phyloP scores from a whole-genome alignment of 129 eudicot genomes.

The Lonicera japonica region DNA sequence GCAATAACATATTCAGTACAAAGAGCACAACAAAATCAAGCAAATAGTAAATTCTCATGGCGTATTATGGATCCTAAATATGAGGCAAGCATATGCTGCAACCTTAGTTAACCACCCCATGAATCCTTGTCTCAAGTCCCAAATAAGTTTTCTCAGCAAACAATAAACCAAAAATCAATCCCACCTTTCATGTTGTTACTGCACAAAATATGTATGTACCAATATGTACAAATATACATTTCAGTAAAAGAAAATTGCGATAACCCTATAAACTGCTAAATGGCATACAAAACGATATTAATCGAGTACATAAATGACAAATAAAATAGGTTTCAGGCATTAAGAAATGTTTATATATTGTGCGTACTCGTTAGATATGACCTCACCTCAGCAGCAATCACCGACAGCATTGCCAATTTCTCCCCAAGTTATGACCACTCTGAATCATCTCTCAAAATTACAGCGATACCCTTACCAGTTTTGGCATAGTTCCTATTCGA shows the following conservation, averaged over 20 bases:
- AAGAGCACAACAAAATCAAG: too few species aligned
- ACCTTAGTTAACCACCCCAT: background rate
- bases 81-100: background rate
- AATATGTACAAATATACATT: constrained; percentile 47
- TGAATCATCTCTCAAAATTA: constrained; percentile 34
- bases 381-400: too few species aligned
- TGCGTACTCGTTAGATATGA: too few species aligned
- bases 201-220: constrained; percentile 14
- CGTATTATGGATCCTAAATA: background rate
- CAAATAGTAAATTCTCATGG: background rate
- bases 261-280: background rate
- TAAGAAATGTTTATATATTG: background rate
- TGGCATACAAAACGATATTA: background rate
- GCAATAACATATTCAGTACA: background rate
- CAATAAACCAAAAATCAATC: constrained; percentile 8
- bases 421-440: constrained; percentile 18
- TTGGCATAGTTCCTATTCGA: constrained; percentile 16
- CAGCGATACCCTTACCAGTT: constrained; percentile 43
- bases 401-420: too few species aligned
- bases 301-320: background rate
- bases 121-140: background rate
- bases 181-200: constrained; percentile 7
- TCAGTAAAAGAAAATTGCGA: background rate
- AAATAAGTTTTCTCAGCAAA: background rate
- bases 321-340: background rate